Percentiles rank a stretch among this genome's conserved stretches.
These are phyloP conservation scores for Rhizophlyctis rosea DNA, from an alignment of 192 early-diverging fungal species.

Conservation along the genomic window DNA sequence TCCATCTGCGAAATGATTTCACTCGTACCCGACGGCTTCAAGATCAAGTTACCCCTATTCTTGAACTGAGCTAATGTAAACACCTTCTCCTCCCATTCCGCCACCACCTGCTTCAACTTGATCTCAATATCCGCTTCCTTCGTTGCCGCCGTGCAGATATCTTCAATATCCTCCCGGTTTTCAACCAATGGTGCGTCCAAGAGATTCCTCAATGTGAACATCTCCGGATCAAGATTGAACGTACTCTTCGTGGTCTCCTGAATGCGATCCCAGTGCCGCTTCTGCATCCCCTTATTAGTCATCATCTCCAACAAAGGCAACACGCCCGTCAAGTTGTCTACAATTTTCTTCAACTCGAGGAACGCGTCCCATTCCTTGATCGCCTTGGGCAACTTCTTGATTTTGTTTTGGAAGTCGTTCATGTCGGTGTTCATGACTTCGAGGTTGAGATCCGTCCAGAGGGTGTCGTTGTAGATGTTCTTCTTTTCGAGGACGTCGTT, in stretches of 20 bases:
- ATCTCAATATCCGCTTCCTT: slow-evolving; percentile 67
- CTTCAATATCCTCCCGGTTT: slow-evolving; percentile 60
- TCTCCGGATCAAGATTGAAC: slow-evolving; percentile 61
- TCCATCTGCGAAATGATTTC: slow-evolving; percentile 67
- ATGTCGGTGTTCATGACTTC: slow-evolving; percentile 59
- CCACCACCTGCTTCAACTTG: slow-evolving; percentile 54
- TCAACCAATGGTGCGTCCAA: slow-evolving; percentile 57
- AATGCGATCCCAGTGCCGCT: slow-evolving; percentile 60
- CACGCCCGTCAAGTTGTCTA: slow-evolving; percentile 55
- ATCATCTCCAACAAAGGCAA: slow-evolving; percentile 61
- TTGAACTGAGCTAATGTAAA: slow-evolving; percentile 59
- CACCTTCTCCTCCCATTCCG: slow-evolving; percentile 60
- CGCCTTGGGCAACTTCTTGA: slow-evolving; percentile 66
- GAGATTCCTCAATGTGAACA: slow-evolving; percentile 59
- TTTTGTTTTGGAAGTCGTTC: slow-evolving; percentile 62
- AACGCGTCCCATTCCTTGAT: slow-evolving; percentile 67
- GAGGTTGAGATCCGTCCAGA: slow-evolving; percentile 58
- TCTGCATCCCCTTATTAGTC: slow-evolving; percentile 62
- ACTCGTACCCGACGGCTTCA: slow-evolving; percentile 55
- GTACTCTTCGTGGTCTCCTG: slow-evolving; percentile 48
- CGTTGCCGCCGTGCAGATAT: slow-evolving; percentile 60
- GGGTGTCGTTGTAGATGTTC: slow-evolving; percentile 54
- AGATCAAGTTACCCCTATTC: slow-evolving; percentile 57
- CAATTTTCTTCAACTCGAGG: slow-evolving; percentile 58
- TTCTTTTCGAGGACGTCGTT: slow-evolving; percentile 64